Evolutionary conservation across 495 filamentous ascomycete species (phyloP), one percentile per base, ranked within the genome.

Genomic region (Neurospora pannonica): DNA sequence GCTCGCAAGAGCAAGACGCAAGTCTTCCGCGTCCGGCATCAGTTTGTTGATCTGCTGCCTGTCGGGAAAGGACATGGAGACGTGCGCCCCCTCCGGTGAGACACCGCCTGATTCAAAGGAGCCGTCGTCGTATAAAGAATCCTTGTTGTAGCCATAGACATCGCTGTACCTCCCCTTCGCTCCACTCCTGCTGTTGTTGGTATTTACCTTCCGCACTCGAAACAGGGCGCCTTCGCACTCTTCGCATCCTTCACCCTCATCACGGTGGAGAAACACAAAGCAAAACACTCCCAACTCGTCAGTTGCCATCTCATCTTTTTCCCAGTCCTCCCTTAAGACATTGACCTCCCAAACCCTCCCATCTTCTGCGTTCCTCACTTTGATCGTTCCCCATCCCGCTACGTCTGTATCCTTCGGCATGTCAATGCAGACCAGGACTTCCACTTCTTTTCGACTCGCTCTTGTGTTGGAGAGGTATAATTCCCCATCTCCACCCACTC

Each of bases 391-490:
- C 48, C 48, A 60, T 28, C 48, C 48, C 2, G 48, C n/a, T 0
- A 60, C 48, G 1, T 60, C 48, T 15, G 21, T 60, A 11, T 60
- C 48, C 38, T 77, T 74, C 0, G 70, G 31, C 67, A 48, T 21
- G 5, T 74, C 76, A 21, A 73, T 75, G 67, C 76, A 77, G 2
- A 79, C 73, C 7, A 79, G 38, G 19, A 79, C 69, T 2, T 73
- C 76, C 17, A 77, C 67, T 28, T 76, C 75, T 21, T 17, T 46
- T 8, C 78, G 70, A 38, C 78, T 79, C 31, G 75, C 69, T n/a
- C 19, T 76, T 19, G 77, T 79, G 19, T 79, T 79, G 2, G 78
- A 73, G 9, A 79, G 21, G 31, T 78, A 71, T 2, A 79, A 11
- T 10, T 79, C 78, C 10, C 74, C 70, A 2, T 71, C 73, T 43